Evolutionary conservation across 2,329 filamentous ascomycete genomes (phyloP).

Genomic region (Colletotrichum abscissum): DNA sequence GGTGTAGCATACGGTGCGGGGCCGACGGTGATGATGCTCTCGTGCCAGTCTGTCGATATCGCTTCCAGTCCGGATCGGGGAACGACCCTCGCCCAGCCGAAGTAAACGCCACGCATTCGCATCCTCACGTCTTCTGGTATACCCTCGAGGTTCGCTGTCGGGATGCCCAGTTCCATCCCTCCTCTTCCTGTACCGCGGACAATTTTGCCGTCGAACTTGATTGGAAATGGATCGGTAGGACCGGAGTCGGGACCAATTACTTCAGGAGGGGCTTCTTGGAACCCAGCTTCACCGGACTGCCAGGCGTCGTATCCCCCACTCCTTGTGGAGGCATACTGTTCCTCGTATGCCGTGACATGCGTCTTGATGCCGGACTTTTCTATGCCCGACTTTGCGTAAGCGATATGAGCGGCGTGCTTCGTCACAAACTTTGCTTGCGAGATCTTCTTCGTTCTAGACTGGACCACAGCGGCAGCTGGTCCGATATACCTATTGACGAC

Average conservation of each 20-base stretch:
- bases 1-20: constrained; percentile 59
- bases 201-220: constrained; percentile 62
- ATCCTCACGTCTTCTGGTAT: constrained; percentile 64
- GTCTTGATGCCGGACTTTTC: constrained; percentile 43
- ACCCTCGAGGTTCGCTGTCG: constrained; percentile 64
- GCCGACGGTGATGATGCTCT: constrained; percentile 67
- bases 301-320: constrained; percentile 50
- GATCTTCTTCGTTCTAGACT: constrained; percentile 51
- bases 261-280: constrained; percentile 45
- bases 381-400: constrained; percentile 13
- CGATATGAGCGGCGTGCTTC: constrained; percentile 8
- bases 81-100: constrained; percentile 69
- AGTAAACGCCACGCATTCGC: constrained; percentile 70
- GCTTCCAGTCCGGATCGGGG: constrained; percentile 46
- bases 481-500: constrained; percentile 57
- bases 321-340: constrained; percentile 47
- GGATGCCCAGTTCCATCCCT: constrained; percentile 54
- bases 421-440: constrained; percentile 10
- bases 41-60: constrained; percentile 63
- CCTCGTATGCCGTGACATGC: constrained; percentile 47
- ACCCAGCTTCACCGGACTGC: constrained; percentile 40
- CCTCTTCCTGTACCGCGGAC: constrained; percentile 56
- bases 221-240: constrained; percentile 63
- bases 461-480: constrained; percentile 48
- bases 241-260: constrained; percentile 62